Conservation (phyloP, 257 asterid species). For the Nicotiana otophora region DNA sequence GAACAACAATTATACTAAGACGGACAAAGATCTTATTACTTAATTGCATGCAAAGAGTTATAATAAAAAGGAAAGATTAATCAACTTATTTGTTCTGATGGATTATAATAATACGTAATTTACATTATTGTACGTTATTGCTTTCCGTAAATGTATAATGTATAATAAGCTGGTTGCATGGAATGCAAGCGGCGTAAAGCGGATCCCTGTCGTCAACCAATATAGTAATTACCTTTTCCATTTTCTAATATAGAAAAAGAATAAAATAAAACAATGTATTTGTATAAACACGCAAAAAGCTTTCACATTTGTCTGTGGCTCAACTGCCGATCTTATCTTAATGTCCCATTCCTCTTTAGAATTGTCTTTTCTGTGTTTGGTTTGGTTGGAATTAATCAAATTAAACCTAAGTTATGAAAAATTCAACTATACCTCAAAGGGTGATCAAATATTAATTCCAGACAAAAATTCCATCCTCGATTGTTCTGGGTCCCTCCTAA, state of each 20-base stretch:
- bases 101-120: background rate
- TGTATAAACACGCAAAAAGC: background rate
- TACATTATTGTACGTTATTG: background rate
- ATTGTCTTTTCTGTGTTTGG: slow-evolving; percentile 14
- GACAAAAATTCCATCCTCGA: too few relatives aligned
- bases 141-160: too few relatives aligned
- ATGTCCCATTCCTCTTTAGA: background rate
- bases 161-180: slow-evolving; percentile 10
- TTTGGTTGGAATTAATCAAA: background rate
- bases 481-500: too few relatives aligned
- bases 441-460: too few relatives aligned
- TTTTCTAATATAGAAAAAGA: background rate
- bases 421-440: too few relatives aligned
- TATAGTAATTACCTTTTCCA: background rate
- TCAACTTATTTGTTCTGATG: too few relatives aligned
- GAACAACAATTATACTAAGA: too few relatives aligned
- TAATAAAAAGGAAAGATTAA: too few relatives aligned
- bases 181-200: slow-evolving; percentile 35
- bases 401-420: too few relatives aligned
- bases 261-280: background rate
- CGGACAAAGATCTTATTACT: too few relatives aligned
- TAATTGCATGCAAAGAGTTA: too few relatives aligned
- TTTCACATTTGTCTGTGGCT: slow-evolving; percentile 18
- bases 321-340: background rate
- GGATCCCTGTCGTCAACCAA: slow-evolving; percentile 22